Evolutionary conservation across 2,329 filamentous ascomycete genomes (phyloP), one percentile per base, ranked within the genome.

Genomic region (Gliomastix tumulicola): DNA sequence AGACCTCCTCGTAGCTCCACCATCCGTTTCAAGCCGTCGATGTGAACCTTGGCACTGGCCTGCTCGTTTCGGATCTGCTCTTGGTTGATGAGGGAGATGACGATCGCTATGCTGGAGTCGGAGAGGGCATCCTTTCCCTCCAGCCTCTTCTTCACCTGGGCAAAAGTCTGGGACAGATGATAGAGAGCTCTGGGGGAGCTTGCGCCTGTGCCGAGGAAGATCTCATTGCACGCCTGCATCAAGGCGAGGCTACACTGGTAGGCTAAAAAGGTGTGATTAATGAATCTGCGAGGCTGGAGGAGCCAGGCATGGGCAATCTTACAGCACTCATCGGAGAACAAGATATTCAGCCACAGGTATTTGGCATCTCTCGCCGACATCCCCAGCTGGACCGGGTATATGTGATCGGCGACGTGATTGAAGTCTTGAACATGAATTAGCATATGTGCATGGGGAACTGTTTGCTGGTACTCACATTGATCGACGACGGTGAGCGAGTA

Each of bases 1-100:
- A 73, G 44, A 4, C 69, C 69, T 5, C 68, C 68, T 15, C 68
- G 58, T 30, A 68, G 41, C 15, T 50, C 51, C 10, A 74, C 51
- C 51, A 69, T 65, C 15, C 56, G 51, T 25, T 48, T 42, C 19
- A 72, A 50, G 5, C 62, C 68, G 2, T 52, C 51, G 68, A 73
- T 72, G 51, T 74, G 69, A 4, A 62, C 59, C 17, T 21, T 30
- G 16, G 25, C 35, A 8, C 25, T 21, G 11, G 16, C n/a, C 5
- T 16, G 16, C 17, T 30, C 17, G 11, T 16, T n/a, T 25, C 27
- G 35, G 3, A 36, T 21, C 11, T 36, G 27, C 27, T 36, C 23
- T 25, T 36, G 23, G 7, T 41, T 40, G n/a, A 51, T 42, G 6
- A 54, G 44, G 8, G 45, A 43, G 20, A 55, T 31, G 23, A 57